Conservation (phyloP, 1,139 yeast species). For the Yamadazyma spencermartinsiae region DNA sequence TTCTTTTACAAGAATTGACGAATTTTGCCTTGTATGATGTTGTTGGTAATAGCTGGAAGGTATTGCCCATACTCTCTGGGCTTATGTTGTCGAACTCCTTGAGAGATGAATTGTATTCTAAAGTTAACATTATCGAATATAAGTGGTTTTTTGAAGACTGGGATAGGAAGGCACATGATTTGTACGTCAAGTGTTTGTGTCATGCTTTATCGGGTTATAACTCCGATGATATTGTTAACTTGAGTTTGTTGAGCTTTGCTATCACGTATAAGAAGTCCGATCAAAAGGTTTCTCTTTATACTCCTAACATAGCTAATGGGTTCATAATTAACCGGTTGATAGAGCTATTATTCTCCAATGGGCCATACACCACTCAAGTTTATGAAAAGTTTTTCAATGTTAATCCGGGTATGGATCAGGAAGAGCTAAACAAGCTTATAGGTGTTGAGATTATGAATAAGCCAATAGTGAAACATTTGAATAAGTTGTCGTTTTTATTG, state of each 20-base stretch:
- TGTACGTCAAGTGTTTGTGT: constrained; percentile 28
- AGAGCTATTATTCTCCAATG: constrained; percentile 23
- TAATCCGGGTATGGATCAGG: constrained; percentile 1
- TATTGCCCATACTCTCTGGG: constrained; percentile 58
- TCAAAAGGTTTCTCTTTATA: constrained; percentile 24
- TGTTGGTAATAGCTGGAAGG: constrained; percentile 50
- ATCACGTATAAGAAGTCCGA: constrained; percentile 23
- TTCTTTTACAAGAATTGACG: constrained; percentile 38
- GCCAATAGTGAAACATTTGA: constrained; percentile 54
- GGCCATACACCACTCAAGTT: constrained; percentile 13
- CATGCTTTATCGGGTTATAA: constrained; percentile 25
- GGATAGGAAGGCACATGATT: constrained; percentile 25
- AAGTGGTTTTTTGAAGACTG: constrained; percentile 36
- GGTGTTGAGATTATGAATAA: constrained; percentile 21
- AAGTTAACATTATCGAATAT: constrained; percentile 26
- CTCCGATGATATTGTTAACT: constrained; percentile 26
- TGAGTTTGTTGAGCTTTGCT: constrained; percentile 38
- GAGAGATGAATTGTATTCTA: constrained; percentile 36
- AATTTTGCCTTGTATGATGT: constrained; percentile 34
- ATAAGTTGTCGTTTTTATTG: constrained; percentile 47
- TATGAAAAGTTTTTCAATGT: constrained; percentile 22
- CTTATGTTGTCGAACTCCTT: constrained; percentile 42
- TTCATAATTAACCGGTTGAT: constrained; percentile 26
- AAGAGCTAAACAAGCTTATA: constrained; percentile 5
- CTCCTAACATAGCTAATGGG: constrained; percentile 22